Percentiles rank a stretch among this genome's conserved stretches.
Conservation (phyloP, 805 yeast species). For the Yamadazyma phyllophila region DNA sequence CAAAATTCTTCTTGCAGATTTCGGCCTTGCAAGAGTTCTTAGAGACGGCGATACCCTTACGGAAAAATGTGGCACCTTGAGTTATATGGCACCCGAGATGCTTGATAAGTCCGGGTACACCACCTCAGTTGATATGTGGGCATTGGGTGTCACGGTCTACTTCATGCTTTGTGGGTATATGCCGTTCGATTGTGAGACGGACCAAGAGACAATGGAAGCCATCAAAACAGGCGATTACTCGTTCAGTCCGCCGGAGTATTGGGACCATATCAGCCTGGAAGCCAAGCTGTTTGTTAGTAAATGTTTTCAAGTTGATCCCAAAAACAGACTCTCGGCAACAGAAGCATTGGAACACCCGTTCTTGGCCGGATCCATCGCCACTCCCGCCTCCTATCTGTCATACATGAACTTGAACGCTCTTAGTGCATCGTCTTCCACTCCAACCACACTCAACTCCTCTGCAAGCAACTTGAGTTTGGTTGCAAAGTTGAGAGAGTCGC, state of each 20-base stretch:
- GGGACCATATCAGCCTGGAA: conserved; percentile 49
- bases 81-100: conserved; percentile 73
- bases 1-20: conserved; percentile 54
- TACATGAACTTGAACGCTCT: conserved; percentile 1
- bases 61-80: conserved; percentile 64
- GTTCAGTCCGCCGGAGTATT: conserved; percentile 60
- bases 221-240: conserved; percentile 56
- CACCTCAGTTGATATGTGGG: conserved; percentile 69
- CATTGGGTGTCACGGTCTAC: conserved; percentile 69
- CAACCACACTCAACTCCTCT: conserved; percentile 2
- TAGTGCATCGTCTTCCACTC: not conserved
- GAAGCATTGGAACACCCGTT: conserved; percentile 13
- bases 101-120: conserved; percentile 56
- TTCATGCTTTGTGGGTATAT: conserved; percentile 72
- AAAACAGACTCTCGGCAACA: conserved; percentile 44
- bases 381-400: conserved; percentile 1
- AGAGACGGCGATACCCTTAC: conserved; percentile 27
- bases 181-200: conserved; percentile 75
- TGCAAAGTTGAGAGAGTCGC: conserved; percentile 10
- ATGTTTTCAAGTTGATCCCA: conserved; percentile 51
- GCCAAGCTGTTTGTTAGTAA: conserved; percentile 57
- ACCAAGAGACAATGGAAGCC: conserved; percentile 64
- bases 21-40: conserved; percentile 59
- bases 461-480: conserved; percentile 10
- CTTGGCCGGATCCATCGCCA: not conserved